Base-by-base conservation (phyloP, 176 grass and related monocot species). In the Leersia perrieri region DNA sequence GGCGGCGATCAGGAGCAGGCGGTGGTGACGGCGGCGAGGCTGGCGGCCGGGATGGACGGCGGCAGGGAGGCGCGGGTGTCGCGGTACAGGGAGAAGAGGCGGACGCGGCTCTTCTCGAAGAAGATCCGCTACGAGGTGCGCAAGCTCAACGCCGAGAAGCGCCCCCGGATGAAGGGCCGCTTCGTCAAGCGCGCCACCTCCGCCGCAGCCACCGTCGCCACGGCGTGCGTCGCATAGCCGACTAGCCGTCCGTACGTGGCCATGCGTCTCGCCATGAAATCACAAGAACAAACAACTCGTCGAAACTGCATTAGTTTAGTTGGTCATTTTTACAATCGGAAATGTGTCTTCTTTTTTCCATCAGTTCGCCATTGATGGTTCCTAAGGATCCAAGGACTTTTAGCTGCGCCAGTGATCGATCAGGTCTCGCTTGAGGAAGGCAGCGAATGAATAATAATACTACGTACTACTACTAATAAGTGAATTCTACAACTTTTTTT, bases 91-190 rank as follows among this genome's bases (percentile, higher is more conserved):
- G 96, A 99, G 85, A 99, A 99, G 88, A 87, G 96, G 28, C 87
- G 96, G 36, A 93, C 88, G 73, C 78, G 96, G 73, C 90, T 99
- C 45, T 99, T 99, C 92, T 93, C 96, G 4, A 99, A 99, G 92
- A 99, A 95, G 88, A 99, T 99, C 49, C 90, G 92, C 47, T 99
- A 95, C 82, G 90, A 99, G 82, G 96, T 99, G 82, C 90, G 96
- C 33, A 98, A 98, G 85, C 91, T 98, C 75, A 98, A 98, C 78
- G 96, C 96, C 39, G 92, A 98, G 92, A 98, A 98, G 87, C 84
- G 96, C 58, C 92, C 96, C 11, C 63, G 96, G 74, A 95, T 98
- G 92, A 98, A 98, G 74, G 96, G 96, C 34, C 90, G 96, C 32
- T 98, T 98, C 55, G 90, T 95, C 31, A 98, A 98, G 88, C 88